Base-by-base conservation (phyloP, 768 basidiomycete genomes). In the Leucocoprinus sp. region DNA sequence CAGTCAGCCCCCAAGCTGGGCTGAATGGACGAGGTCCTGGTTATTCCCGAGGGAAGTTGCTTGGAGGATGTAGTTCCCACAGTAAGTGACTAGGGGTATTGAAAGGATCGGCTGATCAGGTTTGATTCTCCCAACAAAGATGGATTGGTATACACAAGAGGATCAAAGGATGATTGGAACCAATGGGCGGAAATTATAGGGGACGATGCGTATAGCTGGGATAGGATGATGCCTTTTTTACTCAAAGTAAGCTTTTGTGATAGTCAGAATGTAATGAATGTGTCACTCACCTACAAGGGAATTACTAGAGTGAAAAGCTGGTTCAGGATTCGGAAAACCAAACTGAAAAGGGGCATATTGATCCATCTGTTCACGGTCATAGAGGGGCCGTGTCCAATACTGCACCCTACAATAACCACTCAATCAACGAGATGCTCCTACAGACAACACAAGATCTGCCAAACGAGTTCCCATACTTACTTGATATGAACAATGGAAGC, bases 401-500 rank as follows among this genome's bases (percentile, higher is more conserved):
- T 8, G 31, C 45, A 7, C 43, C 43, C 7, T 41, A 37, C 29
- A 21, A 28, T 28, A 44, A 21, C 8, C 43, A 43, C 5, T 34
- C 34, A 18, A 44, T 35, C 26, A 37, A 38, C 21, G 49, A 50
- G 28, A 2, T 22, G 18, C 34, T 31, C 14, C 19, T 69, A 8
- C 31, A 58, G 17, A 64, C 65, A 2, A 60, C 65, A 0, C 12
- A 48, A 1, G 54, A 66, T 31, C 54, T 62, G 11, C 41, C 35
- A 29, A 50, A 54, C 9, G 61, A 65, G 36, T 73, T 66, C 46
- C 58, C 64, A 1, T 71, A 56, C 49, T 67, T 67, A 48, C 27
- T 56, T 11, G 74, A 74, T 51, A 58, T 59, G 43, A 71, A 73
- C 48, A 60, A 62, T 23, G 72, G 74, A 14, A 57, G 53, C 14